A percentile compares a stretch with the other conserved stretches of the same genome.
Conservation (phyloP, 805 yeast species). For the Metschnikowia continentalis region DNA sequence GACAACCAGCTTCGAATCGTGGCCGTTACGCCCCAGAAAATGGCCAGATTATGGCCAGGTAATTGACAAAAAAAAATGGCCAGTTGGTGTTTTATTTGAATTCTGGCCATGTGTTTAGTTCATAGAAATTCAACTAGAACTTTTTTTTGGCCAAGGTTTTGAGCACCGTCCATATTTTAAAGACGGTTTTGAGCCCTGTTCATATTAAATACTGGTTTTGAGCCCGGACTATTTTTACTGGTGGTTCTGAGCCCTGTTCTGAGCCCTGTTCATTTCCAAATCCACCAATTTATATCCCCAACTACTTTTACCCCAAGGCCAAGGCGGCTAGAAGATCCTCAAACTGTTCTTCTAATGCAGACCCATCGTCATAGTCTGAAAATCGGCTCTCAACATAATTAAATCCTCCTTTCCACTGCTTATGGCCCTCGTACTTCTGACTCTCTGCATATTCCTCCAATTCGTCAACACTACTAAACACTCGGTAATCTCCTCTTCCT, state of each 20-base stretch:
- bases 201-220: too few species aligned
- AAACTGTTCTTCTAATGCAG: slow-evolving; percentile 19
- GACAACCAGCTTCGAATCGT: background rate
- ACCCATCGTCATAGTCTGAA: slow-evolving; percentile 6
- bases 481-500: background rate
- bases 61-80: background rate
- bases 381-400: slow-evolving; percentile 7
- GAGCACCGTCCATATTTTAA: too few species aligned
- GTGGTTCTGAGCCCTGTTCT: too few species aligned
- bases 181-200: too few species aligned
- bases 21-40: background rate
- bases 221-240: too few species aligned
- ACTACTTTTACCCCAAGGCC: background rate
- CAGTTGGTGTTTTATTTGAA: too few species aligned
- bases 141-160: too few species aligned
- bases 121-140: too few species aligned
- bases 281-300: too few species aligned
- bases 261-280: too few species aligned
- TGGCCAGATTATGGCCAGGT: too few species aligned
- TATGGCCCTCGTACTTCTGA: slow-evolving; percentile 11
- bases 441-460: slow-evolving; percentile 9
- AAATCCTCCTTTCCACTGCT: slow-evolving; percentile 14
- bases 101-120: too few species aligned
- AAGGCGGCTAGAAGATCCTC: slow-evolving; percentile 14
- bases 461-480: slow-evolving; percentile 9